Evolutionary conservation across 345 rosid species (phyloP).

Genomic region (Eucalyptus rudis): DNA sequence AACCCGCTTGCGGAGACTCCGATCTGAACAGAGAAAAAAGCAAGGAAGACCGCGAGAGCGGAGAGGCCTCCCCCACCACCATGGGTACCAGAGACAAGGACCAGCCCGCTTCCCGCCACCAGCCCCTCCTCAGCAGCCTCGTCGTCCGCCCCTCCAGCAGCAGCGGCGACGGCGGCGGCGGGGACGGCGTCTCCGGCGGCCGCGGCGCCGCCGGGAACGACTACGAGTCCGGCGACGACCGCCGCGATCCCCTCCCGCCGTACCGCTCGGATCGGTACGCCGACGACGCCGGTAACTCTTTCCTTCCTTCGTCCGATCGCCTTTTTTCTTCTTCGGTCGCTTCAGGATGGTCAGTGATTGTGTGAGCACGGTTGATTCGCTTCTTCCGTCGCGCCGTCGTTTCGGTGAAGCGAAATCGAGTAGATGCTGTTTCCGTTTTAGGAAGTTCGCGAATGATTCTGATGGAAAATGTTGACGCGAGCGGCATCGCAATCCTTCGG

Average conservation of each 20-base stretch:
- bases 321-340: not conserved
- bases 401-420: not conserved
- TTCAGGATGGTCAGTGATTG: not conserved
- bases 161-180: slow-evolving; percentile 33
- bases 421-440: not conserved
- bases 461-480: not conserved
- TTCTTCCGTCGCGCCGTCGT: not conserved
- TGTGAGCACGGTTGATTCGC: not conserved
- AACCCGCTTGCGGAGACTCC: not conserved
- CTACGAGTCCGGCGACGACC: slow-evolving; percentile 57
- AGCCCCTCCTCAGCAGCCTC: slow-evolving; percentile 72
- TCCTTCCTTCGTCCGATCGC: not conserved
- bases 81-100: slow-evolving; percentile 73
- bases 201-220: slow-evolving; percentile 17
- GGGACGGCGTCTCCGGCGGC: slow-evolving; percentile 17
- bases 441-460: not conserved
- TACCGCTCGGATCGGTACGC: slow-evolving; percentile 50
- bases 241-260: slow-evolving; percentile 38
- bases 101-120: slow-evolving; percentile 48
- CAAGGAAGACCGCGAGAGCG: not conserved
- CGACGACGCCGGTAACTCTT: slow-evolving; percentile 52
- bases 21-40: not conserved
- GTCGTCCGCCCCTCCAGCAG: slow-evolving; percentile 59
- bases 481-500: not conserved
- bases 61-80: not conserved